Conservation (phyloP, 2,329 filamentous ascomycete species). For the Gliomastix tumulicola region DNA sequence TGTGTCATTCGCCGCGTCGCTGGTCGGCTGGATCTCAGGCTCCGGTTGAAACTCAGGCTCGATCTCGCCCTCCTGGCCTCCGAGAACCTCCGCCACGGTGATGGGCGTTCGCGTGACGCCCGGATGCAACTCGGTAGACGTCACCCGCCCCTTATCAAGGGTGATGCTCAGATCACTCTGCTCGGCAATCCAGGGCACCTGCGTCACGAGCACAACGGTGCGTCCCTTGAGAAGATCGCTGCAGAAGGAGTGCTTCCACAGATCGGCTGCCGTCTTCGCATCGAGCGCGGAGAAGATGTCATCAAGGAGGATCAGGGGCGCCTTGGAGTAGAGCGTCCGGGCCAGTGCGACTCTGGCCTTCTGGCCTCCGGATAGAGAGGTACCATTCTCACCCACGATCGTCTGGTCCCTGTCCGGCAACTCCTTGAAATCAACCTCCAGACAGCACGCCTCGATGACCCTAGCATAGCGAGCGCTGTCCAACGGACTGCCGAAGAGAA, state of each 20-base stretch:
- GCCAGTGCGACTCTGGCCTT: constrained; percentile 50
- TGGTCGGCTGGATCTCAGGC: constrained; percentile 16
- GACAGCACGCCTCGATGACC: constrained; percentile 48
- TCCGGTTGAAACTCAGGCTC: constrained; percentile 17
- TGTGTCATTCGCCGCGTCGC: constrained; percentile 18
- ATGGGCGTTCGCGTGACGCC: constrained; percentile 37
- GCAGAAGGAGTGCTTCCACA: constrained; percentile 53
- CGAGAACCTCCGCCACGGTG: constrained; percentile 28
- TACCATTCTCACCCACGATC: constrained; percentile 45
- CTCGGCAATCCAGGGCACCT: constrained; percentile 43
- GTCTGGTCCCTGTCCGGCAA: constrained; percentile 44
- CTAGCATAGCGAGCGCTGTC: constrained; percentile 46
- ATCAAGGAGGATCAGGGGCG: constrained; percentile 47
- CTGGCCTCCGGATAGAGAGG: constrained; percentile 49
- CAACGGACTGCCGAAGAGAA: constrained; percentile 44
- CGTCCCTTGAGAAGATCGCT: constrained; percentile 44
- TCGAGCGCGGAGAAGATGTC: constrained; percentile 55
- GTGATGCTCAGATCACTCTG: constrained; percentile 40
- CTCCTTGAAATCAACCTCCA: constrained; percentile 42
- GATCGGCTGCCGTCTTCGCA: constrained; percentile 46
- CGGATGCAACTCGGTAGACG: constrained; percentile 33
- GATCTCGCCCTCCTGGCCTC: constrained; percentile 17
- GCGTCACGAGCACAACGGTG: constrained; percentile 51
- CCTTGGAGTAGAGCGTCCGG: constrained; percentile 49
- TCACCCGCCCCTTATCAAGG: constrained; percentile 38